A percentile compares a stretch with the other conserved stretches of the same genome.
Conservation (phyloP, 768 basidiomycete species). For the Pisolithus sp. region DNA sequence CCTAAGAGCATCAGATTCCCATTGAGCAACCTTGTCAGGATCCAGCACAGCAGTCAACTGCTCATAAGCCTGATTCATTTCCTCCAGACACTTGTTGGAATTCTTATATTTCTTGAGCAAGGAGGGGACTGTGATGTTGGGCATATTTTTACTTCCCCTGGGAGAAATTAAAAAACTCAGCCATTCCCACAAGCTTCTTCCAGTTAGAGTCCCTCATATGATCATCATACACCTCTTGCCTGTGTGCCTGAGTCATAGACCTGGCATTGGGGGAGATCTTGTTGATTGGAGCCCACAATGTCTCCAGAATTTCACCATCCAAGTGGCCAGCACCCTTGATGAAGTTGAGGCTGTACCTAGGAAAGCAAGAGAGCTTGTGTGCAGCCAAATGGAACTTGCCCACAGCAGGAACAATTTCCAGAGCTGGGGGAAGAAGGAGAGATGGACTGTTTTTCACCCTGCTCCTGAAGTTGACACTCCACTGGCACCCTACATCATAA, state of each 20-base stretch:
- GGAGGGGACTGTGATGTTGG: not conserved
- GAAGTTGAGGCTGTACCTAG: constrained; percentile 19
- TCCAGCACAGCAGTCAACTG: not conserved
- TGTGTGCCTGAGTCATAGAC: constrained; percentile 8
- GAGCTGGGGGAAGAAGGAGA: not conserved
- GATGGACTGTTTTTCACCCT: not conserved
- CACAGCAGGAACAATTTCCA: constrained; percentile 12
- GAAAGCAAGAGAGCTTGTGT: constrained; percentile 16
- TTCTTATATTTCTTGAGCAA: constrained; percentile 1
- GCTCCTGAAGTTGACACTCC: constrained; percentile 10
- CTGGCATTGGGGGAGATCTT: constrained; percentile 17
- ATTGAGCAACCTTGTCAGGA: not conserved
- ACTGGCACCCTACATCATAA: too few relatives aligned
- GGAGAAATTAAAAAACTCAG: constrained; percentile 5
- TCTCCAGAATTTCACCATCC: constrained; percentile 31
- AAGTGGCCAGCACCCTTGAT: constrained; percentile 24
- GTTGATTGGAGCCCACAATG: constrained; percentile 27
- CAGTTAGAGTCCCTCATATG: constrained; percentile 30
- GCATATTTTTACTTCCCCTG: not conserved
- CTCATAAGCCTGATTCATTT: not conserved
- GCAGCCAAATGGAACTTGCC: constrained; percentile 11
- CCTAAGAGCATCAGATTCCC: not conserved
- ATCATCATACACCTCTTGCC: constrained; percentile 15
- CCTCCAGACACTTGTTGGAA: not conserved
- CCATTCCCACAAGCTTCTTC: constrained; percentile 24